Evolutionary conservation across 2,329 filamentous ascomycete species (phyloP).

Genomic region (Pestalotiopsis sp.): DNA sequence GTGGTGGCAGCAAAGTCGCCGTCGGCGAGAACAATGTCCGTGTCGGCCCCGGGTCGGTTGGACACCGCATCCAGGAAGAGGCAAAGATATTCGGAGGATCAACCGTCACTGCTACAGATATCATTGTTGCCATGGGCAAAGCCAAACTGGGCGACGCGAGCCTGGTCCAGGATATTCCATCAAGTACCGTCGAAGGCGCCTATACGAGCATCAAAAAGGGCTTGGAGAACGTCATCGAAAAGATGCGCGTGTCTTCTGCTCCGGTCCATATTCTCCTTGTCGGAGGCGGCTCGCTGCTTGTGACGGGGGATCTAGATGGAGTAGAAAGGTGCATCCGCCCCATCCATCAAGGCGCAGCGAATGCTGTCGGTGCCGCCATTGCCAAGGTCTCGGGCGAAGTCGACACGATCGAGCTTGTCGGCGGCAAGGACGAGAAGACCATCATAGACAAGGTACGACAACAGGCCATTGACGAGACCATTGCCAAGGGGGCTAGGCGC

Average conservation of each 20-base stretch:
- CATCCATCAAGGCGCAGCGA: neutral
- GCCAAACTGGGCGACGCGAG: neutral
- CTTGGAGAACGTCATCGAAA: neutral
- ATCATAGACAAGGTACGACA: neutral
- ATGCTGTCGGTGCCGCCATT: slow-evolving; percentile 10
- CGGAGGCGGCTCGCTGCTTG: neutral
- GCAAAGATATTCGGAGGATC: slow-evolving; percentile 5
- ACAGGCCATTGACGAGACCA: neutral
- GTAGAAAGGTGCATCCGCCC: neutral
- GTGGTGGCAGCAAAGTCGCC: neutral
- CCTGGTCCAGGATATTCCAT: neutral
- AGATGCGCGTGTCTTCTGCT: slow-evolving; percentile 1
- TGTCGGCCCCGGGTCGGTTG: slow-evolving; percentile 4
- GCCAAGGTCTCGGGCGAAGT: slow-evolving; percentile 8
- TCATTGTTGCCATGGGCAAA: slow-evolving; percentile 5
- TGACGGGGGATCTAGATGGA: neutral
- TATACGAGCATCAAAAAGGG: neutral
- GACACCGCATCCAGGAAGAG: neutral
- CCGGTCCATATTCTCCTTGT: slow-evolving; percentile 8
- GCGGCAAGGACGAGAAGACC: neutral
- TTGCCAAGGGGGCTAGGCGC: neutral
- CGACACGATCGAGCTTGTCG: neutral
- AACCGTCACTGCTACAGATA: neutral
- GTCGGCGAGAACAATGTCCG: neutral
- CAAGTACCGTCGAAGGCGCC: neutral